A percentile compares a stretch with the other conserved stretches of the same genome.
Conservation (phyloP, 768 basidiomycete species). For the Trametes elegans region DNA sequence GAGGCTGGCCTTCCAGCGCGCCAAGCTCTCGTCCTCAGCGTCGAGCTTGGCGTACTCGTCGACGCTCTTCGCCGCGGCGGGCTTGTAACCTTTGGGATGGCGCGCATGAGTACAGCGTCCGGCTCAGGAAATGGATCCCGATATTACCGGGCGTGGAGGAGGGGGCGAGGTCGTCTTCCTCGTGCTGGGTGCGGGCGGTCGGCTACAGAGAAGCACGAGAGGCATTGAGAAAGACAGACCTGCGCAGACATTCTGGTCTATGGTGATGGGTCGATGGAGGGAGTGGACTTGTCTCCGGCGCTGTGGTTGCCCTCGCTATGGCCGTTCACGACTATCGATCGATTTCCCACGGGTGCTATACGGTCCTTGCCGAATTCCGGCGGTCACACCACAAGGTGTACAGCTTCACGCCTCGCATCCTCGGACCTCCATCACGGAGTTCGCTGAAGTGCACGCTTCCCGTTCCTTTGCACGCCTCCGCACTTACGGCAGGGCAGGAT, state of each 20-base stretch:
- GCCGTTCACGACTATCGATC: conserved; percentile 40
- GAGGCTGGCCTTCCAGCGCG: conserved; percentile 93
- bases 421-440: background rate
- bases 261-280: conserved; percentile 20
- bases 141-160: conserved; percentile 61
- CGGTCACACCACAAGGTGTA: background rate
- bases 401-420: background rate
- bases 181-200: conserved; percentile 41
- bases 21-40: conserved; percentile 88
- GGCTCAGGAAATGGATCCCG: conserved; percentile 8
- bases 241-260: conserved; percentile 46
- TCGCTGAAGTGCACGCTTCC: no score
- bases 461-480: no score
- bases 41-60: conserved; percentile 87
- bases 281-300: conserved; percentile 19
- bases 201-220: background rate
- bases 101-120: background rate
- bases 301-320: conserved; percentile 19
- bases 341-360: conserved; percentile 69
- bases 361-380: conserved; percentile 41
- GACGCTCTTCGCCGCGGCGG: conserved; percentile 60
- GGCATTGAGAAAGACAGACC: conserved; percentile 35
- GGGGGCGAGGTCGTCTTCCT: conserved; percentile 70
- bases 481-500: background rate
- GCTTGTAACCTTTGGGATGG: conserved; percentile 65